phyloP scores from a whole-genome alignment of 768 basidiomycete genomes.

The Hemileccinum impolitum region DNA sequence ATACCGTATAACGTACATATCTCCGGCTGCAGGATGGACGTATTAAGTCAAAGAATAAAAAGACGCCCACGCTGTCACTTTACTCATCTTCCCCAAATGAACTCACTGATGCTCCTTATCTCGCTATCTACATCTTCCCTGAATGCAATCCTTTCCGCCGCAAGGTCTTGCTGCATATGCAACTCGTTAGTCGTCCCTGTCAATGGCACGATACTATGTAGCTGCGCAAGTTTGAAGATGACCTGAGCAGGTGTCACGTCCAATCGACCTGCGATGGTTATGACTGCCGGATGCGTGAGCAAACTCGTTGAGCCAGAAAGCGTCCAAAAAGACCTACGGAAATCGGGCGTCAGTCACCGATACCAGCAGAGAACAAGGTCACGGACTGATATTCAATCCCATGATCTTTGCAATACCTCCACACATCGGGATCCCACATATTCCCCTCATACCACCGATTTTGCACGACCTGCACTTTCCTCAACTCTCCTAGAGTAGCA shows the following conservation, averaged over 20 bases:
- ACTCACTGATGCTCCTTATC: constrained; percentile 23
- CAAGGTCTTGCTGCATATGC: constrained; percentile 69
- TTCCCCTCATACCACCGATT: constrained; percentile 86
- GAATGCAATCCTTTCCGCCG: constrained; percentile 37
- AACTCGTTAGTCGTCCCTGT: constrained; percentile 67
- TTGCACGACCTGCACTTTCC: constrained; percentile 72
- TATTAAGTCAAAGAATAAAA: background rate
- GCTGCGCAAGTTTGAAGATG: constrained; percentile 66
- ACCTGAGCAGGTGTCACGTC: constrained; percentile 61
- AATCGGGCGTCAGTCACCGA: background rate
- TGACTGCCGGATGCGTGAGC: constrained; percentile 46
- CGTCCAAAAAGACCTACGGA: constrained; percentile 79
- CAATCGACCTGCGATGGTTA: constrained; percentile 42
- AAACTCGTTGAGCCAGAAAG: constrained; percentile 71
- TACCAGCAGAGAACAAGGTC: background rate
- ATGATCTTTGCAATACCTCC: constrained; percentile 58
- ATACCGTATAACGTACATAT: constrained; percentile 4
- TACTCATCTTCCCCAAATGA: constrained; percentile 29
- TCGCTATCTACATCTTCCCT: constrained; percentile 27
- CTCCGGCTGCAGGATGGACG: background rate
- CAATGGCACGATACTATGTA: constrained; percentile 64
- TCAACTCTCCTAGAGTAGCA: constrained; percentile 45
- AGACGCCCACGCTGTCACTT: background rate
- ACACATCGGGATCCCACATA: constrained; percentile 65
- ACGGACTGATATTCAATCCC: constrained; percentile 71